Conservation (phyloP, 1,284 basidiomycete genomes). For the Apiotrichum brassicae region DNA sequence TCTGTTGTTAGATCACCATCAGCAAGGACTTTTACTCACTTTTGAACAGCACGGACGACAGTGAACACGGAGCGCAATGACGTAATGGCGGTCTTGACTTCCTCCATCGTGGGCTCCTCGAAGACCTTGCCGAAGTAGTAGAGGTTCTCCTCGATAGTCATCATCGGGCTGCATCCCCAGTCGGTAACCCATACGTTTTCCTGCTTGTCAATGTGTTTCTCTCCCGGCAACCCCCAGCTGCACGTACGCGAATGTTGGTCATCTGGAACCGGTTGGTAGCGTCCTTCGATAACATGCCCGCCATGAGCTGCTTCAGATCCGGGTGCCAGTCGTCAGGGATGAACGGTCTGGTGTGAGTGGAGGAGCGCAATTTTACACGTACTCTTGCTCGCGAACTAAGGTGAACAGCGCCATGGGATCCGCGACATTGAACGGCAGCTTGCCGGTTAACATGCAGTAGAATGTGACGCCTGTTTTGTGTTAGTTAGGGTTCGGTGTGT, state of each 20-base stretch:
- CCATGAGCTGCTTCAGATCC: conserved; percentile 41
- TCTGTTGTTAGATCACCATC: background rate
- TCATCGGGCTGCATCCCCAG: conserved; percentile 39
- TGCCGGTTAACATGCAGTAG: conserved; percentile 53
- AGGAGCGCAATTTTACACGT: conserved; percentile 12
- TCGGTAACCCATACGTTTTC: conserved; percentile 48
- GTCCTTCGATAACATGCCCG: conserved; percentile 45
- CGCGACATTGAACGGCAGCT: conserved; percentile 50
- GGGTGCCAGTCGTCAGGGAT: conserved; percentile 43
- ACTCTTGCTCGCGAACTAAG: conserved; percentile 49
- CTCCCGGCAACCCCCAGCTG: background rate
- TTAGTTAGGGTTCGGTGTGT: background rate
- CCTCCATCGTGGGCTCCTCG: conserved; percentile 47
- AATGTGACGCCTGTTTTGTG: conserved; percentile 49
- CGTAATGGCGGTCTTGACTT: conserved; percentile 44
- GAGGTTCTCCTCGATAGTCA: conserved; percentile 43
- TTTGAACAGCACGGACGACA: conserved; percentile 45
- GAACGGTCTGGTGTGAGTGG: conserved; percentile 23
- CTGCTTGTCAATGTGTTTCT: conserved; percentile 17
- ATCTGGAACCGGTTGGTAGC: conserved; percentile 42
- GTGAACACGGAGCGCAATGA: conserved; percentile 41
- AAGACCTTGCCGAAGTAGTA: conserved; percentile 44
- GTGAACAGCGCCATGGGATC: conserved; percentile 52
- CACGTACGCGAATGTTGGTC: conserved; percentile 39
- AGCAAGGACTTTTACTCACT: conserved; percentile 21